Evolutionary conservation across 768 basidiomycete species (phyloP).

Genomic region (Tylopilus felleus): DNA sequence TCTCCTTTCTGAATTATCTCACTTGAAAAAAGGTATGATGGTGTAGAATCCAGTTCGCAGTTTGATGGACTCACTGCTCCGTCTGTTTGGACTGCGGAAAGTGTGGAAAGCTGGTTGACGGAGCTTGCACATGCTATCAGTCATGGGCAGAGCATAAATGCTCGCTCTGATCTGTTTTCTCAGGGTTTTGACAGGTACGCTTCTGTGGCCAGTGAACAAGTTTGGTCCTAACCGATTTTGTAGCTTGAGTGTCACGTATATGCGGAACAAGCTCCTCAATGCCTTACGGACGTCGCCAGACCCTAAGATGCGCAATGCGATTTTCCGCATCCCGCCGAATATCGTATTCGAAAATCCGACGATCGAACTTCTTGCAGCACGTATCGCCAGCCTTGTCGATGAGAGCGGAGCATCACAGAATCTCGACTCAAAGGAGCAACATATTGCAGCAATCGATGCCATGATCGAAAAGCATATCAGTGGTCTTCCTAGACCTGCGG

Average conservation of each 20-base stretch:
- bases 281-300: not conserved
- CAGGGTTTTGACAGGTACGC: not conserved
- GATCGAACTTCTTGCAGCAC: not conserved
- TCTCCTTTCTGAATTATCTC: not conserved
- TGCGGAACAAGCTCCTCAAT: not conserved
- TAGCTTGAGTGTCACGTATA: not conserved
- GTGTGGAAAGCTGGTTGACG: not conserved
- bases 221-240: not conserved
- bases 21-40: not conserved
- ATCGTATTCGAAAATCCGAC: not conserved
- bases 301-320: not conserved
- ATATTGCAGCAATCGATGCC: not conserved
- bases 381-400: not conserved
- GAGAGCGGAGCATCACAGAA: not conserved
- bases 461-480: not conserved
- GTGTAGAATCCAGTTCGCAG: not conserved
- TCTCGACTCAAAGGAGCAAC: not conserved
- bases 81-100: not conserved
- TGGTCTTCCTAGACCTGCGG: not conserved
- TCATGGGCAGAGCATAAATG: not conserved
- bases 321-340: not conserved
- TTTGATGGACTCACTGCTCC: not conserved
- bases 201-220: not conserved
- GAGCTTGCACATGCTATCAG: not conserved
- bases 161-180: not conserved